Conservation (phyloP, 192 early-diverging fungal species). For the Umbelopsis ramanniana region DNA sequence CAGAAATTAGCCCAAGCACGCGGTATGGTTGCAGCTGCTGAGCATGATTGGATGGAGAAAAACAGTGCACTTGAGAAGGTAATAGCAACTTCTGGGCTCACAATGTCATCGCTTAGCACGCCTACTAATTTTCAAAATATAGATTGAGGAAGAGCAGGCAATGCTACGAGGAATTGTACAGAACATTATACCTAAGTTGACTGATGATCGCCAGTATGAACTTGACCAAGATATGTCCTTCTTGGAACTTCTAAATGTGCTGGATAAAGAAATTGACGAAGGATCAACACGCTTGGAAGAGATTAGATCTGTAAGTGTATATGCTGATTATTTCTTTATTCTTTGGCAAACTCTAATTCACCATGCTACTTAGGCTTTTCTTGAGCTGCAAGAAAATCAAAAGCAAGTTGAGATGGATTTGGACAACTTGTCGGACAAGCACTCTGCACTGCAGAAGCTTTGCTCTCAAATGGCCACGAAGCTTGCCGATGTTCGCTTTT, state of each 20-base stretch:
- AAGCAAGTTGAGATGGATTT: slow-evolving; percentile 16
- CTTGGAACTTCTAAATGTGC: not conserved
- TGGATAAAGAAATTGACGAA: not conserved
- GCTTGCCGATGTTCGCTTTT: slow-evolving; percentile 30
- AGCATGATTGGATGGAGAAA: slow-evolving; percentile 41
- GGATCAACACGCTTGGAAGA: not conserved
- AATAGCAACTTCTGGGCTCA: not conserved
- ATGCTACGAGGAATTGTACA: not conserved
- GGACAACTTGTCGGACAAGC: slow-evolving; percentile 23
- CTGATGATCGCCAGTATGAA: not conserved
- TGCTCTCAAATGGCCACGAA: slow-evolving; percentile 31
- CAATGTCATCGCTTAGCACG: not conserved
- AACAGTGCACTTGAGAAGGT: slow-evolving; percentile 29
- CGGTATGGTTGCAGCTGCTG: slow-evolving; percentile 31
- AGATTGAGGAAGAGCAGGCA: slow-evolving; percentile 4
- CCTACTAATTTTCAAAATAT: not conserved
- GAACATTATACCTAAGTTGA: not conserved
- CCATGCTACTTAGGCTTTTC: not conserved
- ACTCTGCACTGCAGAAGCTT: slow-evolving; percentile 19
- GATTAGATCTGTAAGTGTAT: slow-evolving; percentile 3
- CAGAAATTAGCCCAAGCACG: slow-evolving; percentile 27
- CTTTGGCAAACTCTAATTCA: not conserved
- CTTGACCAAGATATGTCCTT: slow-evolving; percentile 1
- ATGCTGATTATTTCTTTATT: not conserved
- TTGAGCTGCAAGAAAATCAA: slow-evolving; percentile 14